These are phyloP conservation scores for Piromyces finnis DNA, from an alignment of 192 early-diverging fungal genomes.

Conservation along the genomic window DNA sequence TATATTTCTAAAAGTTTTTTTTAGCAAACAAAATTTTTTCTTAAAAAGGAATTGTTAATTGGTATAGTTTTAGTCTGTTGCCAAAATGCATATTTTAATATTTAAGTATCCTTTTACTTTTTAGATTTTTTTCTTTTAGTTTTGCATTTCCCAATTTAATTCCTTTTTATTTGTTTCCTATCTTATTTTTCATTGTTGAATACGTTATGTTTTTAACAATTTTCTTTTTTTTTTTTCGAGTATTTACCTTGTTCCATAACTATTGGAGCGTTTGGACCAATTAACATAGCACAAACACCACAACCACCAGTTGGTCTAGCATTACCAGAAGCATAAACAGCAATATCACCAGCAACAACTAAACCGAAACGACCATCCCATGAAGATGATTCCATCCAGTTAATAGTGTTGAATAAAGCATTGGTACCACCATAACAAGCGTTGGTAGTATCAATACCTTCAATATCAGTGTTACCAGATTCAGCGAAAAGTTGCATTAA, in stretches of 20 bases:
- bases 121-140: no score
- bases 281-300: constrained; percentile 78
- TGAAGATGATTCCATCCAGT: constrained; percentile 86
- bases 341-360: constrained; percentile 88
- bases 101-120: no score
- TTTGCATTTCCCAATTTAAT: no score
- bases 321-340: constrained; percentile 77
- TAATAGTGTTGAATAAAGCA: constrained; percentile 89
- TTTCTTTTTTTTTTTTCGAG: no score
- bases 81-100: no score
- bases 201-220: no score
- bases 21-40: no score
- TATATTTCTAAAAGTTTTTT: no score
- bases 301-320: constrained; percentile 70
- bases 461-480: constrained; percentile 80
- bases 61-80: no score
- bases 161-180: no score
- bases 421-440: constrained; percentile 98
- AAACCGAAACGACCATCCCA: constrained; percentile 83
- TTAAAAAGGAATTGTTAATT: no score
- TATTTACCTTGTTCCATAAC: constrained; percentile 60
- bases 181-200: no score
- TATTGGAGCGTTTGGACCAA: constrained; percentile 83
- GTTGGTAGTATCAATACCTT: constrained; percentile 95
- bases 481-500: constrained; percentile 90